Evolutionary conservation across 2,329 filamentous ascomycete genomes (phyloP).

Genomic region (Rhynchosporium agropyri): DNA sequence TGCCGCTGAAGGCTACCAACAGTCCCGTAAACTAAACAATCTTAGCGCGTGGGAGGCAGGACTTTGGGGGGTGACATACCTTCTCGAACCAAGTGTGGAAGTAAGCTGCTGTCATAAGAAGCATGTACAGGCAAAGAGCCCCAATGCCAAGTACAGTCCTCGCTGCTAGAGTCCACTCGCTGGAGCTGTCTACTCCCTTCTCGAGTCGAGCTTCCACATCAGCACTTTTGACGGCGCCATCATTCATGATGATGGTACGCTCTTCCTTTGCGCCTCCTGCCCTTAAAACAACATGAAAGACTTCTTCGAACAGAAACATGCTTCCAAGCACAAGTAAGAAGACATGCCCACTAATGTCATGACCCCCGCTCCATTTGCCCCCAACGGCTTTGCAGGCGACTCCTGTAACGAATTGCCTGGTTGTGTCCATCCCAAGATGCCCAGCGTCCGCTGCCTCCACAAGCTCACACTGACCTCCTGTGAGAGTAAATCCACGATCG

Average conservation of each 20-base stretch:
- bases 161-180: constrained; percentile 49
- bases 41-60: constrained; percentile 16
- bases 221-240: constrained; percentile 66
- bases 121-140: constrained; percentile 85
- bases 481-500: constrained; percentile 85
- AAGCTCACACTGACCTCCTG: constrained; percentile 79
- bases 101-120: constrained; percentile 97
- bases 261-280: constrained; percentile 57
- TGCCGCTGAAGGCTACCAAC: constrained; percentile 49
- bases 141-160: constrained; percentile 66
- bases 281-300: constrained; percentile 61
- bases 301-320: constrained; percentile 79
- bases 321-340: constrained; percentile 88
- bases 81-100: constrained; percentile 99
- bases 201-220: constrained; percentile 48
- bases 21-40: constrained; percentile 51
- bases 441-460: constrained; percentile 53
- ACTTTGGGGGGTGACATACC: constrained; percentile 50
- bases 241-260: constrained; percentile 64
- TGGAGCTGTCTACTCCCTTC: constrained; percentile 24
- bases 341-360: constrained; percentile 95
- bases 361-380: constrained; percentile 86
- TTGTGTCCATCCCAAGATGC: constrained; percentile 49
- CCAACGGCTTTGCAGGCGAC: constrained; percentile 82
- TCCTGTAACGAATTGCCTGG: constrained; percentile 64